Percentiles rank a stretch among this genome's conserved stretches.
These are phyloP conservation scores for Fusarium sublunatum DNA, from an alignment of 2,329 filamentous ascomycete genomes.

Conservation along the genomic window DNA sequence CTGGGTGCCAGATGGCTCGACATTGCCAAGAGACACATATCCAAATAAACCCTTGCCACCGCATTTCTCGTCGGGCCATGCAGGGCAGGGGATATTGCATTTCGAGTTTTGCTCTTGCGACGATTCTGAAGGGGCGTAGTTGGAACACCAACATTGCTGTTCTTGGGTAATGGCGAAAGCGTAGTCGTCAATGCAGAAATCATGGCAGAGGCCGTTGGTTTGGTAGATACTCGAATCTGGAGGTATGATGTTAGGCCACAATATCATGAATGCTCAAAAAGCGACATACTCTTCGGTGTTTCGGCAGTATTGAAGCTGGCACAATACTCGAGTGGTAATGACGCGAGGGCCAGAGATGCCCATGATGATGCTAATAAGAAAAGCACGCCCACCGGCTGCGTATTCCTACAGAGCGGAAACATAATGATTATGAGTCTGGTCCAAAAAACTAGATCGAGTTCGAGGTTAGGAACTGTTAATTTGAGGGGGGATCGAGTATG, in stretches of 20 bases:
- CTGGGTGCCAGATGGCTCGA: conserved; percentile 67
- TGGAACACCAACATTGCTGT: conserved; percentile 78
- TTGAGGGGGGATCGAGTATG: conserved; percentile 2
- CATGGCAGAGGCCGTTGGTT: conserved; percentile 75
- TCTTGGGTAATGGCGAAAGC: conserved; percentile 77
- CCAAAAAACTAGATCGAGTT: conserved; percentile 19
- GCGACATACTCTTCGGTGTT: conserved; percentile 48
- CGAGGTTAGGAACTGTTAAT: conserved; percentile 21
- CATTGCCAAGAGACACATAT: conserved; percentile 68
- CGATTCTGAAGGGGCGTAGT: conserved; percentile 68
- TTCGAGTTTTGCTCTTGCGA: conserved; percentile 54
- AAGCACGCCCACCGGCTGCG: conserved; percentile 36
- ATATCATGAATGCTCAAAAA: background rate
- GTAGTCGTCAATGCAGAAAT: conserved; percentile 66
- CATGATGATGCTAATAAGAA: conserved; percentile 44
- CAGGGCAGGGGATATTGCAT: conserved; percentile 73
- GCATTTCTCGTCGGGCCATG: conserved; percentile 74
- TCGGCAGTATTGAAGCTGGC: conserved; percentile 53
- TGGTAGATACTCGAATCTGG: conserved; percentile 69
- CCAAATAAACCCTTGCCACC: conserved; percentile 71
- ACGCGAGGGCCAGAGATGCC: conserved; percentile 38
- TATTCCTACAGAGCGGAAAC: conserved; percentile 37
- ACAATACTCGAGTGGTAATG: conserved; percentile 50
- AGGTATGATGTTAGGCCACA: conserved; percentile 1
- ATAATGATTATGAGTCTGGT: conserved; percentile 36